A percentile compares a stretch with the other conserved stretches of the same genome.
phyloP scores from a whole-genome alignment of 2,329 filamentous ascomycete genomes.

The Colletotrichum sp. region DNA sequence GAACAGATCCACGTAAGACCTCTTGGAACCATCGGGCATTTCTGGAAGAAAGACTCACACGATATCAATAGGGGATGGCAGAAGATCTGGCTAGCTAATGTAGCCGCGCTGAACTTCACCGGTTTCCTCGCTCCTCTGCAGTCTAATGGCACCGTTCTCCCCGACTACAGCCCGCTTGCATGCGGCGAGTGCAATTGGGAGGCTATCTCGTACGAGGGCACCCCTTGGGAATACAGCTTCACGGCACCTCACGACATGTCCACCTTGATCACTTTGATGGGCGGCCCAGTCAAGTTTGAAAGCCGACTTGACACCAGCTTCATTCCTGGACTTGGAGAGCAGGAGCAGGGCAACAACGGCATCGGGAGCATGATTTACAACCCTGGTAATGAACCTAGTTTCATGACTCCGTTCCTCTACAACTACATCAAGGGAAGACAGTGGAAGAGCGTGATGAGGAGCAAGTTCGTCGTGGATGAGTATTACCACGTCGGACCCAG shows the following conservation, averaged over 20 bases:
- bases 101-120: constrained; percentile 49
- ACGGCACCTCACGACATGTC: constrained; percentile 63
- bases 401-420: constrained; percentile 61
- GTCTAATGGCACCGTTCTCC: constrained; percentile 46
- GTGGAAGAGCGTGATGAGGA: constrained; percentile 53
- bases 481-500: constrained; percentile 50
- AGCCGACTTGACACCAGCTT: constrained; percentile 44
- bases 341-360: constrained; percentile 53
- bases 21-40: neutral
- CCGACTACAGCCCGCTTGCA: constrained; percentile 50
- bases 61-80: constrained; percentile 52
- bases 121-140: constrained; percentile 63
- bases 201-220: constrained; percentile 56
- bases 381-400: constrained; percentile 61
- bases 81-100: constrained; percentile 60
- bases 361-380: constrained; percentile 54
- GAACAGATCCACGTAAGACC: constrained; percentile 44
- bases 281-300: constrained; percentile 56
- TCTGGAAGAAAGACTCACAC: neutral
- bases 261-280: constrained; percentile 54
- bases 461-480: constrained; percentile 50
- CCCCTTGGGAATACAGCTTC: constrained; percentile 56
- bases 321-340: constrained; percentile 41
- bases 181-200: constrained; percentile 63
- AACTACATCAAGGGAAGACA: constrained; percentile 56